phyloP scores from a whole-genome alignment of 2,329 filamentous ascomycete species.

The Aspergillus sp. region DNA sequence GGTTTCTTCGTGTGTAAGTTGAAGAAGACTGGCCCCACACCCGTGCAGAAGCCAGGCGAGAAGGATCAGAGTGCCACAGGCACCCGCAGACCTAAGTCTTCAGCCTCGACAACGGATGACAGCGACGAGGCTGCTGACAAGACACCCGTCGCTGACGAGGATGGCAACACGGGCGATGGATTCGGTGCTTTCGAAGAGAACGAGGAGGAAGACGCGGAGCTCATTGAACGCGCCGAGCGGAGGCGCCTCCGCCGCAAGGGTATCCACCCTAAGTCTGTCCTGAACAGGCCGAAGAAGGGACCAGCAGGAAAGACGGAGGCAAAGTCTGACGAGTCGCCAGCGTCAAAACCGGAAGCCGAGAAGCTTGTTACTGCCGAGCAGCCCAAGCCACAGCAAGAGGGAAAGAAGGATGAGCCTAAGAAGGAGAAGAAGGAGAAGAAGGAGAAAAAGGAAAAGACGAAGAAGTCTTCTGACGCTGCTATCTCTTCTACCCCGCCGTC shows the following conservation, averaged over 20 bases:
- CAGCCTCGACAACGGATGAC: conserved; percentile 33
- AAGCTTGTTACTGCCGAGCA: background rate
- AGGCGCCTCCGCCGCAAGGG: conserved; percentile 73
- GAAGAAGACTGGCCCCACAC: conserved; percentile 83
- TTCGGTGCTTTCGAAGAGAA: conserved; percentile 76
- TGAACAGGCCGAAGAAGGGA: conserved; percentile 37
- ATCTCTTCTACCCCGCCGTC: background rate
- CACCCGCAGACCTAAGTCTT: conserved; percentile 20
- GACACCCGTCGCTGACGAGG: conserved; percentile 60
- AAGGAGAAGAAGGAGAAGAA: conserved; percentile 19
- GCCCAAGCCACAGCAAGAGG: conserved; percentile 3
- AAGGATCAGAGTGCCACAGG: conserved; percentile 19
- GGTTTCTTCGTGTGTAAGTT: conserved; percentile 99
- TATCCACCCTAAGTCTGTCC: conserved; percentile 65
- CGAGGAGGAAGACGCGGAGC: conserved; percentile 64
- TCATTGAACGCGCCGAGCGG: conserved; percentile 71
- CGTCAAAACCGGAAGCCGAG: conserved; percentile 12
- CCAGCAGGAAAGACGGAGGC: conserved; percentile 17
- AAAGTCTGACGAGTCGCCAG: conserved; percentile 14
- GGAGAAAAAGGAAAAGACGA: conserved; percentile 17
- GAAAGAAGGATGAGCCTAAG: conserved; percentile 17
- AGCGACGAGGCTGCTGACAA: conserved; percentile 58
- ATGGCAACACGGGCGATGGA: conserved; percentile 44
- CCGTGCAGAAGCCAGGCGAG: conserved; percentile 34
- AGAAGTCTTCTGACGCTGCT: conserved; percentile 6